phyloP scores from a whole-genome alignment of 1,284 basidiomycete species.

The Schizophyllum commune region DNA sequence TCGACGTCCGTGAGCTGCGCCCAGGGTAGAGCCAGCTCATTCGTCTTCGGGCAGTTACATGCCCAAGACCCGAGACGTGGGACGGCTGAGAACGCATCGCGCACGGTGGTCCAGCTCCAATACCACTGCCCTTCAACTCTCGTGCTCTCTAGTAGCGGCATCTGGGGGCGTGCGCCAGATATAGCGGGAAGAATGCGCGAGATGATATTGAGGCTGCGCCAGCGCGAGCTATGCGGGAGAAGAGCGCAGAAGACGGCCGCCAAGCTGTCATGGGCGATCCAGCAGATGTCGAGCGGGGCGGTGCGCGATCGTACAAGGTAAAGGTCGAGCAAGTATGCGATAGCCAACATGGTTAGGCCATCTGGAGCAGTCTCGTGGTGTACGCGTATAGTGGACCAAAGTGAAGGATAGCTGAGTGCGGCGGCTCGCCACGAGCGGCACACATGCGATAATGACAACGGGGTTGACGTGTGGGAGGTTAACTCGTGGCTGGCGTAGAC shows the following conservation, averaged over 20 bases:
- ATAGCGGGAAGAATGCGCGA: neutral
- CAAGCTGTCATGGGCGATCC: neutral
- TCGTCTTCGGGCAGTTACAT: neutral
- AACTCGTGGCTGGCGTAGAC: no score
- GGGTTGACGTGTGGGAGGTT: no score
- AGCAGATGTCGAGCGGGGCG: neutral
- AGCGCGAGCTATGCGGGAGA: neutral
- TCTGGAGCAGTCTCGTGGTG: no score
- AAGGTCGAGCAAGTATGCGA: neutral
- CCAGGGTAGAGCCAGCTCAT: neutral
- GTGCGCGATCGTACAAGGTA: neutral
- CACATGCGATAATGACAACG: no score
- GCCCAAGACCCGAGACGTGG: neutral
- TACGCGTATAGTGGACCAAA: no score
- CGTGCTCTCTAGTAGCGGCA: neutral
- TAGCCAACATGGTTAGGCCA: no score
- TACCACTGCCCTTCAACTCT: neutral
- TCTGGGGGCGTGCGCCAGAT: no score
- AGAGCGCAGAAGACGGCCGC: neutral
- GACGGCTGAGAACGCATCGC: neutral
- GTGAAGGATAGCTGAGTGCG: no score
- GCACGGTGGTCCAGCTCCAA: neutral
- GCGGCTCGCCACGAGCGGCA: no score
- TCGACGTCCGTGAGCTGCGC: neutral
- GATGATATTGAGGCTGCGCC: neutral